Evolutionary conservation across 306 rosid species (phyloP).

Genomic region (Trifolium subterraneum): DNA sequence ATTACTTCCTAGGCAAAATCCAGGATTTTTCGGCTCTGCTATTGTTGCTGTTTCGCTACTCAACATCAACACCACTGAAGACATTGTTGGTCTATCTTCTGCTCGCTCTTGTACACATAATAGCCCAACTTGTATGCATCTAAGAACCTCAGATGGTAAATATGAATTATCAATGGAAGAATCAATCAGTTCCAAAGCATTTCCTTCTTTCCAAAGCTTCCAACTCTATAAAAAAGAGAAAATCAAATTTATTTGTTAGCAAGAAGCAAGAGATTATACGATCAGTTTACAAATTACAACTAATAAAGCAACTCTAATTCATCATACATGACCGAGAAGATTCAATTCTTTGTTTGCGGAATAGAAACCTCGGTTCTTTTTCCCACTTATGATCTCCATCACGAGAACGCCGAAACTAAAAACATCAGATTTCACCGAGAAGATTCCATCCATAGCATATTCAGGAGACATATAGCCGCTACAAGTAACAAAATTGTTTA

Average conservation of each 20-base stretch:
- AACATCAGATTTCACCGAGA: slow-evolving; percentile 75
- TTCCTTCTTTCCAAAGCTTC: slow-evolving; percentile 71
- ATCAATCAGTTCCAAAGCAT: slow-evolving; percentile 60
- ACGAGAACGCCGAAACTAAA: slow-evolving; percentile 84
- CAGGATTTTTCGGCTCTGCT: slow-evolving; percentile 52
- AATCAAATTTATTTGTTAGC: slow-evolving; percentile 15
- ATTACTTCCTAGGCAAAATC: slow-evolving; percentile 53
- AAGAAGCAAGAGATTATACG: slow-evolving; percentile 11
- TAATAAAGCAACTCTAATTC: not conserved
- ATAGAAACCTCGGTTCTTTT: slow-evolving; percentile 75
- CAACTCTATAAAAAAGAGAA: slow-evolving; percentile 56
- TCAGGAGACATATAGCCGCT: slow-evolving; percentile 88
- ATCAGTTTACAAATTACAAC: not conserved
- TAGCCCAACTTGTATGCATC: slow-evolving; percentile 56
- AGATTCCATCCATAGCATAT: slow-evolving; percentile 80
- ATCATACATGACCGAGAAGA: slow-evolving; percentile 73
- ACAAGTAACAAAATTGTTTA: slow-evolving; percentile 14
- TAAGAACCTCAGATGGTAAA: slow-evolving; percentile 56
- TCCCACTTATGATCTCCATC: slow-evolving; percentile 69
- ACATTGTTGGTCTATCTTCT: slow-evolving; percentile 61
- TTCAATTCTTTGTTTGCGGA: slow-evolving; percentile 57
- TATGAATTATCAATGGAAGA: slow-evolving; percentile 49
- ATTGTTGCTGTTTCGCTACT: slow-evolving; percentile 53
- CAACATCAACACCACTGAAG: slow-evolving; percentile 58
- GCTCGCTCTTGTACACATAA: slow-evolving; percentile 59